These are phyloP conservation scores for Daldinia sp. DNA, from an alignment of 2,329 filamentous ascomycete species.

Conservation along the genomic window DNA sequence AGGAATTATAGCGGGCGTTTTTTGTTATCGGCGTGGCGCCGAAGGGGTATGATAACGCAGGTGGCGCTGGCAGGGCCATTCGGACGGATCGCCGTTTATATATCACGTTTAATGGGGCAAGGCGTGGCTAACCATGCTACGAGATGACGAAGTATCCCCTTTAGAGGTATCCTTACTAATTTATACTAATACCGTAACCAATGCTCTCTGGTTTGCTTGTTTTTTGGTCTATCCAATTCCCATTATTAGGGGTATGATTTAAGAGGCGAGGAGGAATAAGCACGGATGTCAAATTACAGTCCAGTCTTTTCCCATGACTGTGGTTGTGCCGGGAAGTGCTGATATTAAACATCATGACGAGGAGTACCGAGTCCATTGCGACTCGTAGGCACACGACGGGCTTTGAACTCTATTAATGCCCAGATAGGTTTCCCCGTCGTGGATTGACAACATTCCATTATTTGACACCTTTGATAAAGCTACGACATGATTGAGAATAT, in stretches of 20 bases:
- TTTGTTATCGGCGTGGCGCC: conserved; percentile 43
- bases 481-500: not conserved
- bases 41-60: conserved; percentile 15
- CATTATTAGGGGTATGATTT: not conserved
- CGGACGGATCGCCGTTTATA: conserved; percentile 5
- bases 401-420: conserved; percentile 25
- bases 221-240: not conserved
- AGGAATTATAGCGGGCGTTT: conserved; percentile 42
- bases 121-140: conserved; percentile 38
- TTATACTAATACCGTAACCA: conserved; percentile 28
- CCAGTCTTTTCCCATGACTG: conserved; percentile 79
- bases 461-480: not conserved
- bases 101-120: conserved; percentile 12
- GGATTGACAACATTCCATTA: conserved; percentile 48
- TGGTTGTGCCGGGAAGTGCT: conserved; percentile 99
- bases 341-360: conserved; percentile 66
- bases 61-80: conserved; percentile 6
- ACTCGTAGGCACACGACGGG: conserved; percentile 47
- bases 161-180: conserved; percentile 26
- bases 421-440: conserved; percentile 38
- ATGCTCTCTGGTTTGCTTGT: not conserved
- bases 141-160: conserved; percentile 11
- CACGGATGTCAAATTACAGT: conserved; percentile 99
- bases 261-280: conserved; percentile 65
- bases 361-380: conserved; percentile 47